Percentiles rank a stretch among this genome's conserved stretches.
Conservation (phyloP, 2,329 filamentous ascomycete species). For the Ceratocystis cacaofunesta region DNA sequence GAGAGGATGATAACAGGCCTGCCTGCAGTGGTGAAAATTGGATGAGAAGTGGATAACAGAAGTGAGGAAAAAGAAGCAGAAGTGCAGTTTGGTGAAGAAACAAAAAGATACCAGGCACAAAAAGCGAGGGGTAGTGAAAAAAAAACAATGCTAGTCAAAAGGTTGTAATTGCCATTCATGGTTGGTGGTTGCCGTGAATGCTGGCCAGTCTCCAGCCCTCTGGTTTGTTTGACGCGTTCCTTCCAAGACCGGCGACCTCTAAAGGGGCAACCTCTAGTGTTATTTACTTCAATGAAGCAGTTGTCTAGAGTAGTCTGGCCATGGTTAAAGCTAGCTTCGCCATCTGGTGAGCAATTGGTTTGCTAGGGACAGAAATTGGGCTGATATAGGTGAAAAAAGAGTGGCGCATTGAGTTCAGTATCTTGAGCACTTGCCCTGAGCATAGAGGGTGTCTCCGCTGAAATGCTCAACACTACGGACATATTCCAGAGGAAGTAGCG, state of each 20-base stretch:
- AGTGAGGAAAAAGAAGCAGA: not conserved
- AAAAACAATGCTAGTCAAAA: not conserved
- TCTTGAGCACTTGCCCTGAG: not conserved
- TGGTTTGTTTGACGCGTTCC: conserved; percentile 3
- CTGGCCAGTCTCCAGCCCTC: not conserved
- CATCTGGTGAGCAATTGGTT: not conserved
- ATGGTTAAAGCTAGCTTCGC: not conserved
- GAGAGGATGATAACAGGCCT: not conserved
- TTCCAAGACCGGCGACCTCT: not conserved
- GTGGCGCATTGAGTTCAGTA: not conserved
- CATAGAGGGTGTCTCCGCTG: not conserved
- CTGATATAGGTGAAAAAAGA: not conserved
- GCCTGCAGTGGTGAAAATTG: conserved; percentile 1
- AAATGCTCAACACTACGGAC: not conserved
- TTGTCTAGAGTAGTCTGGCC: not conserved
- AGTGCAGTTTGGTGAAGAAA: not conserved
- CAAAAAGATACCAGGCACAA: not conserved
- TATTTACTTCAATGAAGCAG: not conserved
- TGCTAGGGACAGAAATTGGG: not conserved
- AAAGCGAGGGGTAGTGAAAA: not conserved
- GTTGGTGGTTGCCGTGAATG: not conserved
- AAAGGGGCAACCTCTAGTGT: not conserved
- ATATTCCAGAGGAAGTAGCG: not conserved
- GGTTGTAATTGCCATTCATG: not conserved
- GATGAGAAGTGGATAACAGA: conserved; percentile 1